A percentile compares a stretch with the other conserved stretches of the same genome.
Conservation (phyloP, 2,329 filamentous ascomycete species). For the Leptographium radiaticola region DNA sequence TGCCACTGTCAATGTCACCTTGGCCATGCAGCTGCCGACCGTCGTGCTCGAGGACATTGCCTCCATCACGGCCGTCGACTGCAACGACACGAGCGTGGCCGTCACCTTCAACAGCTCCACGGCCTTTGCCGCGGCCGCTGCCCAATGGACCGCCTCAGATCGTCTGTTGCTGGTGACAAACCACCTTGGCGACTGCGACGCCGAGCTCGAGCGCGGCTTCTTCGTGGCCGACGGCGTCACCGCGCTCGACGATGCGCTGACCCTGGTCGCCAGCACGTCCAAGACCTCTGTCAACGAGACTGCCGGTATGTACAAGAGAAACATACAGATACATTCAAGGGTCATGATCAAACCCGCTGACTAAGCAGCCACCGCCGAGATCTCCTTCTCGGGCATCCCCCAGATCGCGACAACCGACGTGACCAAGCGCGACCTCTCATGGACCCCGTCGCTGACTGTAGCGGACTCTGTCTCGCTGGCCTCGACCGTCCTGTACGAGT, state of each 20-base stretch:
- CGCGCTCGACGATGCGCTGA: constrained; percentile 15
- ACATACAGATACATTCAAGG: background rate
- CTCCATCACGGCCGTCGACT: constrained; percentile 17
- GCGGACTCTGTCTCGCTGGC: constrained; percentile 9
- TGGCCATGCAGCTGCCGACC: constrained; percentile 16
- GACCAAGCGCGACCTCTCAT: constrained; percentile 16
- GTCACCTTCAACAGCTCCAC: constrained; percentile 16
- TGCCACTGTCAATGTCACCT: constrained; percentile 12
- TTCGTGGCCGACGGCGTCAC: constrained; percentile 20
- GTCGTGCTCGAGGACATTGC: constrained; percentile 20
- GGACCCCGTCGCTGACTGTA: constrained; percentile 26
- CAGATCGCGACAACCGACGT: background rate
- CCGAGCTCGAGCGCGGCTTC: constrained; percentile 25
- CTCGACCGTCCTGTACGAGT: constrained; percentile 10
- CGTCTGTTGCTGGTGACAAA: constrained; percentile 27
- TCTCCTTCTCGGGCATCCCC: constrained; percentile 5
- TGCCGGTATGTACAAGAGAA: constrained; percentile 16
- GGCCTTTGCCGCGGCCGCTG: constrained; percentile 14
- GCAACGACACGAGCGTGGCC: constrained; percentile 14
- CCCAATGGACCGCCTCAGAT: constrained; percentile 14
- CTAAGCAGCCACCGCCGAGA: constrained; percentile 3
- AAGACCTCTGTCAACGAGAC: constrained; percentile 20
- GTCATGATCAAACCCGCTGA: background rate
- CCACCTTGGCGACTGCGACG: constrained; percentile 26
- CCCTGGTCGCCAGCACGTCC: constrained; percentile 18